A percentile compares a stretch with the other conserved stretches of the same genome.
Evolutionary conservation across 495 filamentous ascomycete genomes (phyloP).

Genomic region (Hyaloscypha variabilis): DNA sequence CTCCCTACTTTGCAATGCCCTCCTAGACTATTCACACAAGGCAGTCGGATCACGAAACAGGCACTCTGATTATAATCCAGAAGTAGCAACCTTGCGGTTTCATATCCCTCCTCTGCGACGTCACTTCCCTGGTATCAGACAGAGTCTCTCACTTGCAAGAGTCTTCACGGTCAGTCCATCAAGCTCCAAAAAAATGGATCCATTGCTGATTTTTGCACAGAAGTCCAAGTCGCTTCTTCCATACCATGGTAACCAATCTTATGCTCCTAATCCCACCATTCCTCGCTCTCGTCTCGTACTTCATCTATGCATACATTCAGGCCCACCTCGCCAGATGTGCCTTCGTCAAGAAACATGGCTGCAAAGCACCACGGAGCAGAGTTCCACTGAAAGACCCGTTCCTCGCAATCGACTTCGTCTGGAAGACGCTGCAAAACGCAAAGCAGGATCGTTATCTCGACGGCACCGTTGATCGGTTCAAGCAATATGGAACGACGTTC

Average conservation of each 20-base stretch:
- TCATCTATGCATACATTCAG: background rate
- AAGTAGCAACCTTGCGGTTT: too few relatives aligned
- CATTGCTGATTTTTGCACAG: too few relatives aligned
- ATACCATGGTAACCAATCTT: background rate
- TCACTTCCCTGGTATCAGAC: too few relatives aligned
- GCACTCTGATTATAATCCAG: too few relatives aligned
- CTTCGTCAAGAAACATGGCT: slow-evolving; percentile 19
- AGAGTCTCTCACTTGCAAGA: too few relatives aligned
- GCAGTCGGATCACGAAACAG: too few relatives aligned
- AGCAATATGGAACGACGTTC: background rate
- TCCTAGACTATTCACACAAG: too few relatives aligned
- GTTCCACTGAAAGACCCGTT: slow-evolving; percentile 44
- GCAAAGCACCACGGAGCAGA: slow-evolving; percentile 21
- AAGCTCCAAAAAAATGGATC: too few relatives aligned
- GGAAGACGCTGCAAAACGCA: slow-evolving; percentile 24
- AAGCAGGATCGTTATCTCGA: slow-evolving; percentile 12
- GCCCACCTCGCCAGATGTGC: background rate
- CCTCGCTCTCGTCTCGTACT: background rate
- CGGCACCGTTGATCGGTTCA: slow-evolving; percentile 19
- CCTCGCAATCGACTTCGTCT: slow-evolving; percentile 43
- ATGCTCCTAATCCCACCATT: background rate
- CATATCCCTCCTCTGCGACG: too few relatives aligned
- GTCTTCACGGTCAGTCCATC: too few relatives aligned
- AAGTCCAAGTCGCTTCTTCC: background rate
- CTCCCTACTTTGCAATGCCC: too few relatives aligned